Evolutionary conservation across 176 grass and related monocot species (phyloP), one percentile per base, ranked within the genome.

Genomic region (Cenchrus fungigraminus): DNA sequence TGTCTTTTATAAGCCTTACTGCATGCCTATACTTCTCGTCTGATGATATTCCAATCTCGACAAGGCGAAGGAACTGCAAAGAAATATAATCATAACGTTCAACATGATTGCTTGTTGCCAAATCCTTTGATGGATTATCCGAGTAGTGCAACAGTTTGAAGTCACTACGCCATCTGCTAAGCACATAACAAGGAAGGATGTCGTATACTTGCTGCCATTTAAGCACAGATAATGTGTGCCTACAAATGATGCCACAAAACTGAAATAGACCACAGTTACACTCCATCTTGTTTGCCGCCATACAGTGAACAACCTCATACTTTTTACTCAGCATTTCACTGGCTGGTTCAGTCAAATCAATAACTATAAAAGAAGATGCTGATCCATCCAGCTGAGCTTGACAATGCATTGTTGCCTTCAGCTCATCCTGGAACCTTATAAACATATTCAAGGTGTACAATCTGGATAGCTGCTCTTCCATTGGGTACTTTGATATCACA

Each of bases 401-500:
- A 53, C 93, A 95, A 17, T 88, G 60, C 46, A 88, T 10, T 51
- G 79, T 83, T 81, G 93, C 83, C 50, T 92, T 92, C 54, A 95
- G 66, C 83, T 95, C 93, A 82, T 90, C 62, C 85, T 92, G 93
- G 64, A 95, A 86, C 46, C 86, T 95, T 22, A 83, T 76, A 78
- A 95, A 95, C 79, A 95, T 92, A 68, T 86, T 90, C 46, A 90
- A 51, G 13, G 90, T 92, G 78, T 95, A 92, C 44, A 95, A 45
- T 88, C 86, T 85, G 65, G 93, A 92, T 81, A 92, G 76, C 86
- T 95, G 88, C 43, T 95, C 87, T 89, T 92, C 93, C 86, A 92
- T 86, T 54, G 45, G 93, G 56, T 68, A 92, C 73, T 95, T 90
- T 54, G 93, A 90, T 65, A 95, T 77, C 20, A 88, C 74, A 13